phyloP scores from a whole-genome alignment of 495 filamentous ascomycete species.

The Penicillium canescens region DNA sequence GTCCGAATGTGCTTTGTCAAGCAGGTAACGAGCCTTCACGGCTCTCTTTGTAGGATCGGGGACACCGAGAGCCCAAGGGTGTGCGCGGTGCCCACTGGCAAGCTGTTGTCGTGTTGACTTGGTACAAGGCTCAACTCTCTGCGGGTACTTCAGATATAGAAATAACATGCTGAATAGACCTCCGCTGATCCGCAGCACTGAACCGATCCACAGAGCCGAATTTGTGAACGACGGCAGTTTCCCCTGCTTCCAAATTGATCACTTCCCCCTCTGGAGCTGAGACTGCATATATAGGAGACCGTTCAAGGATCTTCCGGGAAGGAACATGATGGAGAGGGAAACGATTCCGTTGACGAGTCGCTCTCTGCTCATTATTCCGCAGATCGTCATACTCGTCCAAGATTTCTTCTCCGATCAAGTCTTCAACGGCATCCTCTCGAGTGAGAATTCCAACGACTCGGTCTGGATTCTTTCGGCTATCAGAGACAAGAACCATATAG shows the following conservation, averaged over 20 bases:
- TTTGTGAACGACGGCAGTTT: neutral
- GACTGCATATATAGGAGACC: slow-evolving; percentile 27
- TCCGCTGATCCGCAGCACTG: slow-evolving; percentile 7
- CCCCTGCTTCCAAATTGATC: neutral
- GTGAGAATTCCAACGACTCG: slow-evolving; percentile 88
- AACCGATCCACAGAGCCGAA: slow-evolving; percentile 3
- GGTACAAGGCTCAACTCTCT: no score
- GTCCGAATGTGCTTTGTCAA: no score
- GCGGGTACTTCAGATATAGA: no score
- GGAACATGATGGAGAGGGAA: slow-evolving; percentile 35
- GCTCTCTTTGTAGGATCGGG: no score
- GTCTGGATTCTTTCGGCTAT: slow-evolving; percentile 74
- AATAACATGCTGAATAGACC: neutral
- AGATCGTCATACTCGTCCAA: slow-evolving; percentile 86
- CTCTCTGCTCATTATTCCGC: slow-evolving; percentile 81
- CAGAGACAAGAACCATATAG: slow-evolving; percentile 82
- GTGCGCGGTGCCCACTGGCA: no score
- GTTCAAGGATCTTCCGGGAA: slow-evolving; percentile 44
- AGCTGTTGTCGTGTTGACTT: no score
- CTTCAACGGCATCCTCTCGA: slow-evolving; percentile 91
- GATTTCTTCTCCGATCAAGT: slow-evolving; percentile 88
- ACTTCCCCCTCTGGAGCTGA: slow-evolving; percentile 26
- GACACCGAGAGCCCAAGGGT: no score
- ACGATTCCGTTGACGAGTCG: slow-evolving; percentile 69
- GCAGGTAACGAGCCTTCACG: no score